Percentiles rank a stretch among this genome's conserved stretches.
Evolutionary conservation across 2,329 filamentous ascomycete genomes (phyloP).

Genomic region (Neofusicoccum umdonicola): DNA sequence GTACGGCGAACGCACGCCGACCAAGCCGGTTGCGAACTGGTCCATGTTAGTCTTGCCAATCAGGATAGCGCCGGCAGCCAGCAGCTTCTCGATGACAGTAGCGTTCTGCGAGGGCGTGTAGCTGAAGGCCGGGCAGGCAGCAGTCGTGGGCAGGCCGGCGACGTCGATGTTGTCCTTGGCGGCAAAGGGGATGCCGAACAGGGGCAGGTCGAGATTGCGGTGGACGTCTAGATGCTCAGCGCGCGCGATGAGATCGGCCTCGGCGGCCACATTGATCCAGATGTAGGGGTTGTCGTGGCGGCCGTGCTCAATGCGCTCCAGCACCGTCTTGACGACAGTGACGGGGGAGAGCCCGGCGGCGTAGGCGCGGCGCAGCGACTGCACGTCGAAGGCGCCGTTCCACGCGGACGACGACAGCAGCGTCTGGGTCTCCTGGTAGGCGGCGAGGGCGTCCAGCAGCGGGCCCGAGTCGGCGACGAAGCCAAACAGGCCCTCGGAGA

Average conservation of each 20-base stretch:
- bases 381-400: conserved; percentile 41
- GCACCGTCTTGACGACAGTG: conserved; percentile 39
- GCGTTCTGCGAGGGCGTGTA: conserved; percentile 43
- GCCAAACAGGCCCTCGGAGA: conserved; percentile 48
- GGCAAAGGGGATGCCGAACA: conserved; percentile 54
- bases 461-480: conserved; percentile 43
- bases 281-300: conserved; percentile 29
- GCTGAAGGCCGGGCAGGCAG: conserved; percentile 45
- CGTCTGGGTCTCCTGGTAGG: conserved; percentile 30
- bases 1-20: conserved; percentile 55
- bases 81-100: conserved; percentile 46
- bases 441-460: conserved; percentile 27
- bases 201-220: conserved; percentile 30
- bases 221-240: background rate
- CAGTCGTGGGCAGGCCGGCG: conserved; percentile 46
- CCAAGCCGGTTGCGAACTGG: conserved; percentile 58
- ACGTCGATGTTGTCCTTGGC: conserved; percentile 55
- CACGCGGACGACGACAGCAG: conserved; percentile 29
- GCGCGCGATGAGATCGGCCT: background rate
- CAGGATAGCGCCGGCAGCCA: conserved; percentile 51
- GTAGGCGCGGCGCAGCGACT: conserved; percentile 45
- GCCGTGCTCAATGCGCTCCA: conserved; percentile 21
- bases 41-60: conserved; percentile 59
- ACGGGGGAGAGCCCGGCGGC: conserved; percentile 43
- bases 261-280: conserved; percentile 22